Percentiles rank a stretch among this genome's conserved stretches.
Evolutionary conservation across 129 eudicot genomes (phyloP).

Genomic region (Escallonia herrerae): DNA sequence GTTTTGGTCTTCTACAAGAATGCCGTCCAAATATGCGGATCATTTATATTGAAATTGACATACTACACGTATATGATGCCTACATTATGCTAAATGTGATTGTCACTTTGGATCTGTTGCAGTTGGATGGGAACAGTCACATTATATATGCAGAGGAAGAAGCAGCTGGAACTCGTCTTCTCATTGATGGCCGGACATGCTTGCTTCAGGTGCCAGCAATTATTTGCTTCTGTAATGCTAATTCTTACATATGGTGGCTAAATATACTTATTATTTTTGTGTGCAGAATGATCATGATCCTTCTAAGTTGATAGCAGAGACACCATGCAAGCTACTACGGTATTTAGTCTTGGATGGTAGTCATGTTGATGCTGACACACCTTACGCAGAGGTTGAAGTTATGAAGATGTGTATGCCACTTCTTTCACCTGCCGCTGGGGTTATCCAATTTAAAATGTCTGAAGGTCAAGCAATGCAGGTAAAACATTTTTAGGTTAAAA

Average conservation of each 20-base stretch:
- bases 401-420: constrained; percentile 99
- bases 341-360: constrained; percentile 71
- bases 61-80: too few relatives aligned
- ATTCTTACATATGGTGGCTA: constrained; percentile 1
- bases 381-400: constrained; percentile 96
- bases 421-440: constrained; percentile 95
- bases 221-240: neutral
- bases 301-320: constrained; percentile 85
- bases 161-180: constrained; percentile 99
- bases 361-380: constrained; percentile 95
- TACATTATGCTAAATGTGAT: neutral
- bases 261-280: constrained; percentile 1
- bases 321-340: constrained; percentile 96
- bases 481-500: neutral
- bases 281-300: constrained; percentile 97
- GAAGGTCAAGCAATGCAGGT: constrained; percentile 99
- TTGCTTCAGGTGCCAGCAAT: constrained; percentile 73
- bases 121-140: constrained; percentile 98
- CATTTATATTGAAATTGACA: too few relatives aligned
- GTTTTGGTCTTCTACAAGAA: too few relatives aligned
- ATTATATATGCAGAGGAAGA: constrained; percentile 97
- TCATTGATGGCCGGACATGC: constrained; percentile 98
- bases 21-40: too few relatives aligned
- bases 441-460: constrained; percentile 68
- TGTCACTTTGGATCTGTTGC: constrained; percentile 19